These are phyloP conservation scores for Scalesia atractyloides DNA, from an alignment of 129 eudicot genomes.

Conservation along the genomic window DNA sequence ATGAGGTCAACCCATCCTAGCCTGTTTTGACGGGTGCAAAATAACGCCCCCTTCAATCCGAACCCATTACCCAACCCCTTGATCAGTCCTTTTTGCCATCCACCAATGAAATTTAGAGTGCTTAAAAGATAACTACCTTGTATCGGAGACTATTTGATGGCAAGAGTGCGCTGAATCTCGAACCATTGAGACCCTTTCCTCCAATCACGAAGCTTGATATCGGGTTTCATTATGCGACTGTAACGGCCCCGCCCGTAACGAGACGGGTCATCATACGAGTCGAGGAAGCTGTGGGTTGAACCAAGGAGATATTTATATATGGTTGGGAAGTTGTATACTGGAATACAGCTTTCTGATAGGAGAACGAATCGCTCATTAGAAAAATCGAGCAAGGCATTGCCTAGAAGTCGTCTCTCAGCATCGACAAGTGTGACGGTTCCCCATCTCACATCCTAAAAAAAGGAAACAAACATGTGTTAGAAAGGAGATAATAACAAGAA, in stretches of 20 bases:
- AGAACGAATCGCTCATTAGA: conserved; percentile 90
- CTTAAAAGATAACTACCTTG: conserved; percentile 31
- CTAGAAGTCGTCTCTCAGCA: conserved; percentile 84
- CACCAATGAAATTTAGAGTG: background rate
- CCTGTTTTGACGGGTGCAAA: background rate
- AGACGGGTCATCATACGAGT: conserved; percentile 77
- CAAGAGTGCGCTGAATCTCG: conserved; percentile 68
- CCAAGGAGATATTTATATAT: conserved; percentile 69
- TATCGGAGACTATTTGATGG: conserved; percentile 62
- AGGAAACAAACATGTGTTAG: background rate
- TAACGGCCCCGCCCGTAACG: conserved; percentile 94
- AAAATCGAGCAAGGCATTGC: conserved; percentile 92
- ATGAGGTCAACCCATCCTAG: conserved; percentile 3
- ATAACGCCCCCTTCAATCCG: background rate
- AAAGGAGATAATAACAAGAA: background rate
- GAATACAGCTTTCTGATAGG: conserved; percentile 91
- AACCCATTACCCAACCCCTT: conserved; percentile 11
- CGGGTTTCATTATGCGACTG: conserved; percentile 68
- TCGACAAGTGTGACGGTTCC: conserved; percentile 75
- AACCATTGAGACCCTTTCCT: conserved; percentile 98
- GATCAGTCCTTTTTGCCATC: background rate
- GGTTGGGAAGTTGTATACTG: conserved; percentile 70
- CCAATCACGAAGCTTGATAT: conserved; percentile 67
- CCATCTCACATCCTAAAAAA: conserved; percentile 69
- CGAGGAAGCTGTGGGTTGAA: conserved; percentile 71